Conservation (phyloP, 1,284 basidiomycete genomes). For the Ceratobasidium sp. region DNA sequence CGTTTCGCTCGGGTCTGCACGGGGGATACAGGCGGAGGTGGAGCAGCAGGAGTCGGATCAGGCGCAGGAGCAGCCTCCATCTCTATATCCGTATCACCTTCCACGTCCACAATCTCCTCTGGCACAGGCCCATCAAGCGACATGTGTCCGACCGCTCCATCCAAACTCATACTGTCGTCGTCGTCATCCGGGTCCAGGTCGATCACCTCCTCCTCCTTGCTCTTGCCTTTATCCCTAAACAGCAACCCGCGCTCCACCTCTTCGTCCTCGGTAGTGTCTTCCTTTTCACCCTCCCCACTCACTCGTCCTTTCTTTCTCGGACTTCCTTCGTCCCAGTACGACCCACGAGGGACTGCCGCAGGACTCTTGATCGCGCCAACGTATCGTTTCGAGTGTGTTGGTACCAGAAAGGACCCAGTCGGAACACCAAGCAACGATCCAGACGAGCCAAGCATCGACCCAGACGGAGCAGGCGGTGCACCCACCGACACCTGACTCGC, state of each 20-base stretch:
- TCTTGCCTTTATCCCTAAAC: constrained; percentile 13
- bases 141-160: constrained; percentile 31
- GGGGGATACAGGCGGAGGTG: neutral
- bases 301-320: constrained; percentile 10
- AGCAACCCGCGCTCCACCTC: neutral
- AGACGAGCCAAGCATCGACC: neutral
- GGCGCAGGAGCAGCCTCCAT: neutral
- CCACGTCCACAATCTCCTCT: neutral
- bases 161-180: constrained; percentile 25
- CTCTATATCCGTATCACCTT: constrained; percentile 15
- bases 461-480: neutral
- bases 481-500: constrained; percentile 10
- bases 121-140: constrained; percentile 7
- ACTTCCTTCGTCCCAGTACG: constrained; percentile 13
- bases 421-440: too few relatives aligned
- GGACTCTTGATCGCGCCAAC: neutral
- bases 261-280: neutral
- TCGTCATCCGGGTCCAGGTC: constrained; percentile 19
- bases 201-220: constrained; percentile 9
- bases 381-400: neutral
- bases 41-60: neutral
- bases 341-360: neutral
- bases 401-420: too few relatives aligned
- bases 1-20: constrained; percentile 2
- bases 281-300: neutral